Evolutionary conservation across 257 asterid species (phyloP).

Genomic region (Solanum chmielewskii): DNA sequence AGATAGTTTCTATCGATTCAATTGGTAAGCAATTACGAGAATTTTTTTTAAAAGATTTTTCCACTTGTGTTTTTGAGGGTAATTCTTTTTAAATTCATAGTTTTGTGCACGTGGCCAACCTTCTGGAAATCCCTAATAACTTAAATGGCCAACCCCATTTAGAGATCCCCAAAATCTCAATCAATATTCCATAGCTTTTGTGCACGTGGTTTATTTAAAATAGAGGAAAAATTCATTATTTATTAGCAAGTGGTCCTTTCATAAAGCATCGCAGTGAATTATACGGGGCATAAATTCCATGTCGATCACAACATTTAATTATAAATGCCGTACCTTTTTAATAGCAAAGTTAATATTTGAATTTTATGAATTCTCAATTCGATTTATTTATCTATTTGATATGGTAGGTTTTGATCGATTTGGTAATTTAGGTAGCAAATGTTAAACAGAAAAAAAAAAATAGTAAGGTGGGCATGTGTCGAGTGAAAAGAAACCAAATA

Average conservation of each 20-base stretch:
- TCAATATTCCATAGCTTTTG: background rate
- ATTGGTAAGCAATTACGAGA: background rate
- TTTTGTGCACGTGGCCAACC: background rate
- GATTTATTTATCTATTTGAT: background rate
- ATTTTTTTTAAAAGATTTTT: background rate
- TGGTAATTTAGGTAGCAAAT: background rate
- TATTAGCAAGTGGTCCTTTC: background rate
- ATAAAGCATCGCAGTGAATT: background rate
- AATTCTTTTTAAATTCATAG: background rate
- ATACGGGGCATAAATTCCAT: background rate
- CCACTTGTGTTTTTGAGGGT: background rate
- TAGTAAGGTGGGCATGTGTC: background rate
- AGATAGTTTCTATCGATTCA: background rate
- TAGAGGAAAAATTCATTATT: background rate
- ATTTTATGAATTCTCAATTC: background rate
- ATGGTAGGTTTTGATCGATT: background rate
- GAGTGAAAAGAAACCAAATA: background rate
- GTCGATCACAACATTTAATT: background rate
- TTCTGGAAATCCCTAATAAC: background rate
- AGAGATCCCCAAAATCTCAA: background rate
- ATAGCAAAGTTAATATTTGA: fast-evolving
- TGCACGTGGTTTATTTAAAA: background rate
- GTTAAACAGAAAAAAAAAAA: background rate
- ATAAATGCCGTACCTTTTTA: background rate
- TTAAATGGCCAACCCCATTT: background rate